Conservation (phyloP, 164 flowering plant species). For the Umbilicus rupestris region DNA sequence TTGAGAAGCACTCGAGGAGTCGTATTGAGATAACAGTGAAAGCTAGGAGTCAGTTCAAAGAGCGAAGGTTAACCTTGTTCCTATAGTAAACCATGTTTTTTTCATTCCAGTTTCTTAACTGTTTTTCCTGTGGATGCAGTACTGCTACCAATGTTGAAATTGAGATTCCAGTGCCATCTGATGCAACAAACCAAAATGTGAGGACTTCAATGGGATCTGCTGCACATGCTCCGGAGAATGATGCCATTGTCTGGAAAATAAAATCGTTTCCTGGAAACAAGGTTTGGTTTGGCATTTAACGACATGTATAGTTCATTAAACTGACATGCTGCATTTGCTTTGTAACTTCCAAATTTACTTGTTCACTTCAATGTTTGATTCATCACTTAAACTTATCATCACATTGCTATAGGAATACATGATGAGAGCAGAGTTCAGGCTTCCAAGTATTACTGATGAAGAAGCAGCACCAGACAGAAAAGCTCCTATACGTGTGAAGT, state of each 20-base stretch:
- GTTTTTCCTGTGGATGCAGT: conserved; percentile 27
- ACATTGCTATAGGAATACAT: conserved; percentile 59
- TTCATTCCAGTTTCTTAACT: neutral
- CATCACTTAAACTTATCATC: neutral
- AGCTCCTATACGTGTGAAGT: conserved; percentile 96
- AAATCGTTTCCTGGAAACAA: conserved; percentile 76
- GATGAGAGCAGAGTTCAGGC: conserved; percentile 86
- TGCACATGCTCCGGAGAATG: conserved; percentile 78
- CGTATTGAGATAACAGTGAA: conserved; percentile 20
- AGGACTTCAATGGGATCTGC: conserved; percentile 98
- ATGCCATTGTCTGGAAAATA: conserved; percentile 86
- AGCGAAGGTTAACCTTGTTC: conserved; percentile 10
- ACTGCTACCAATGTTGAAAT: conserved; percentile 96
- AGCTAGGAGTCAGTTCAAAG: conserved; percentile 23
- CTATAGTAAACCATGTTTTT: neutral
- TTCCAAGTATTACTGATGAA: conserved; percentile 82
- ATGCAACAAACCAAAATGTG: conserved; percentile 88
- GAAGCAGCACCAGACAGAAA: conserved; percentile 81
- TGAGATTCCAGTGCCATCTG: conserved; percentile 75
- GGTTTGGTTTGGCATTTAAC: neutral
- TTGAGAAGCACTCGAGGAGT: conserved; percentile 8
- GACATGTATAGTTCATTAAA: neutral
- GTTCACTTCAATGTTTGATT: too few species aligned
- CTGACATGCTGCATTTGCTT: too few species aligned
- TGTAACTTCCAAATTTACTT: too few species aligned